Evolutionary conservation across 176 grass and related monocot species (phyloP), one percentile per base, ranked within the genome.

Genomic region (Ananas comosus): DNA sequence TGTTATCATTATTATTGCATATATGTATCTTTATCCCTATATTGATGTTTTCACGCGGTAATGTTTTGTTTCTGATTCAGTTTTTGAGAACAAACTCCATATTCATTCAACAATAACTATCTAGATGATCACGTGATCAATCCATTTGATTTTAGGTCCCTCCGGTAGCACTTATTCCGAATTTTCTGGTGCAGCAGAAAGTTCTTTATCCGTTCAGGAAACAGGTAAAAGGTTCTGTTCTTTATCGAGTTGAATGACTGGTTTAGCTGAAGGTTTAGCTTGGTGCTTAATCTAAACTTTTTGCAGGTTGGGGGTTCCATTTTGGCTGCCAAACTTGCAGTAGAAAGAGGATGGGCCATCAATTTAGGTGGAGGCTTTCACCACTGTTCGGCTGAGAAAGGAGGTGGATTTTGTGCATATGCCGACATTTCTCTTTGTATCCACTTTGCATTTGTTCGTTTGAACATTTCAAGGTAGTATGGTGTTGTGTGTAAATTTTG

Each of bases 291-390:
- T 63, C 27, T 59, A 23, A 63, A 69, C 23, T 72, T 17, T 72
- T 17, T 7, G 52, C 63, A 97, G 86, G 86, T 90, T 18, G 89
- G 94, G 11, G 94, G 94, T 54, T 88, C 94, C 29, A 65, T 97
- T 74, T 74, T 97, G 66, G 79, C 94, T 23, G 86, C 84, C 18
- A 92, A 97, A 82, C 77, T 97, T 81, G 89, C 94, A 11, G 9
- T 85, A 48, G 89, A 97, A 64, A 87, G 86, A 85, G 84, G 89
- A 54, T 97, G 89, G 86, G 79, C 89, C 11, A 90, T 97, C 63
- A 97, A 97, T 79, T 71, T 90, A 11, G 93, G 89, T 68, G 93
- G 93, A 66, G 89, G 93, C 59, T 97, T 97, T 64, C 93, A 97
- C 53, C 93, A 97, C 87, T 97, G 93, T 76, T 97, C 86, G 0